These are phyloP conservation scores for Suhomyces atakaporum DNA, from an alignment of 1,139 yeast species.

Conservation along the genomic window DNA sequence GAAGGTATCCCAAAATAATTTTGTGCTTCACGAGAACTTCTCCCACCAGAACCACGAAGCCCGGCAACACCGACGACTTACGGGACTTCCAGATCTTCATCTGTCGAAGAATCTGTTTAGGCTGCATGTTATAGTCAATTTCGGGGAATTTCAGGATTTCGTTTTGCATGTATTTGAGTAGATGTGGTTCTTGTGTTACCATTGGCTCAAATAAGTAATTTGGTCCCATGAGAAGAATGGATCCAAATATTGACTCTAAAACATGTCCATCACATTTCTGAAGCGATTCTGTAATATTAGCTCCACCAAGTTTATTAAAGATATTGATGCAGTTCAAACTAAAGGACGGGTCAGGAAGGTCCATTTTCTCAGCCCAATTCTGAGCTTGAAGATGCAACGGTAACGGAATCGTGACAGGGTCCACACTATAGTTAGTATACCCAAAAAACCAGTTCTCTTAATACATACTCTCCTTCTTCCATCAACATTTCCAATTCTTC, in stretches of 20 bases:
- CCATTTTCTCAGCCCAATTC: conserved; percentile 15
- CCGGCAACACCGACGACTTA: not conserved
- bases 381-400: conserved; percentile 25
- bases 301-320: not conserved
- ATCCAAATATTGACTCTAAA: conserved; percentile 15
- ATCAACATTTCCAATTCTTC: not conserved
- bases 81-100: conserved; percentile 15
- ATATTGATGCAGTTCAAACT: conserved; percentile 9
- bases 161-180: conserved; percentile 13
- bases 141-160: conserved; percentile 19
- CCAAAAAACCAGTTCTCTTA: not conserved
- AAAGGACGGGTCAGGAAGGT: conserved; percentile 10
- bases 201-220: conserved; percentile 21
- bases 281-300: not conserved
- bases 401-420: not conserved
- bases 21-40: conserved; percentile 19
- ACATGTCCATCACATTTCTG: not conserved
- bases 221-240: conserved; percentile 25
- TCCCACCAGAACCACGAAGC: conserved; percentile 9
- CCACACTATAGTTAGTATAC: too few relatives aligned
- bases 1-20: conserved; percentile 19
- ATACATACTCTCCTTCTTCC: conserved; percentile 5
- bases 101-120: conserved; percentile 16
- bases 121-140: conserved; percentile 17
- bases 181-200: conserved; percentile 6